Base-by-base conservation (phyloP, 2,329 filamentous ascomycete genomes). In the Uncinocarpus reesii region DNA sequence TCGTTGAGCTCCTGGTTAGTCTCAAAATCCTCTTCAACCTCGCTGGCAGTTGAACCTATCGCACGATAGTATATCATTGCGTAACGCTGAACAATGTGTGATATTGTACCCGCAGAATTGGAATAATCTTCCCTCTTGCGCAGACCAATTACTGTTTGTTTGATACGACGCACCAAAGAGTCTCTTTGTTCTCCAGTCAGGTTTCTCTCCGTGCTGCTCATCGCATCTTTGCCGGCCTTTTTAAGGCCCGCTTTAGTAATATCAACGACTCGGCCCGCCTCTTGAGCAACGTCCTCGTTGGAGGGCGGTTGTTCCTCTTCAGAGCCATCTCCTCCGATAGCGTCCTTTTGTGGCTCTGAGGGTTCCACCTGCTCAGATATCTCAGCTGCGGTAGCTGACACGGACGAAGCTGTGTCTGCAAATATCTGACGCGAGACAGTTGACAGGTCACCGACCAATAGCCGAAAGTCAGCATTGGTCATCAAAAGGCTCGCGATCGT, bases 401-500 rank as follows among this genome's bases (percentile, higher is more conserved):
- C 63, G 0, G 84, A 83, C 52, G 86, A 82, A 0, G 88, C 86
- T 2, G 88, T 88, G 58, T 95, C 89, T 44, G 80, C 81, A 62
- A 95, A 88, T 0, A 96, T 82, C 61, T 95, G 84, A 35, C 84
- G 80, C 10, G 83, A 84, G 40, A 95, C 77, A 0, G 81, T 81
- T 38, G 81, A 80, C 34, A 95, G 67, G 58, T 96, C 90, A 8
- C 82, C 79, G 37, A 95, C 71, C 58, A 96, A 88, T 5, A 89
- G 73, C 32, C 89, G 81, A 63, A 96, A 95, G 59, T 95, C 88
- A 0, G 84, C 81, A 62, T 96, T 96, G 11, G 86, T 87, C 36
- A 96, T 71, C 0, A 95, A 76, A n/a, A 96, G 71, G 2, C 83
- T 84, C 24, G 84, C 83, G 0, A 96, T 79, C 0, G 88, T 95